Base-by-base conservation (phyloP, 2,329 filamentous ascomycete species). In the Fusarium keratoplasticum region DNA sequence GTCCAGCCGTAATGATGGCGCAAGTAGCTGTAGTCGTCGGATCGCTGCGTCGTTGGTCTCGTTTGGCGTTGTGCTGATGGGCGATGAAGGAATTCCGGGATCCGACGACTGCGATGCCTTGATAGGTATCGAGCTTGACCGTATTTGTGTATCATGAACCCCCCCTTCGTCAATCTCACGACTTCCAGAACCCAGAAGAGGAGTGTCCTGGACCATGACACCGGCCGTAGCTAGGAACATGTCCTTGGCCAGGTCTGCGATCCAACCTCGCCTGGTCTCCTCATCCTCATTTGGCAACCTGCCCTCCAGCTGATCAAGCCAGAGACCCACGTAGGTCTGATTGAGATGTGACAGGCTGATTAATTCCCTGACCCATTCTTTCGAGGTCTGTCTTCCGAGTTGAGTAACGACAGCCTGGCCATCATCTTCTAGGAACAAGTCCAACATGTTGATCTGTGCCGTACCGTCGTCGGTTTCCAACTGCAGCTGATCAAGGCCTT, bases 181-280 rank as follows among this genome's bases (percentile, higher is more conserved):
- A 18, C 42, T 69, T n/a, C 61, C 55, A 2, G 74, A 59, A 2
- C 81, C 79, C 7, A 83, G 72, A 16, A 83, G 66, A 13, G 77
- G 77, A 11, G 75, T 71, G 31, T 82, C 78, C 52, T 84, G 83
- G 11, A 83, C 76, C 76, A 82, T 73, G 27, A 83, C 77, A 18
- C 81, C 82, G 38, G 81, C 80, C 20, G 78, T 81, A 4, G 82
- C 79, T 9, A 84, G 69, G 62, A 83, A 82, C 25, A 80, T 70
- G 16, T 83, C 81, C 36, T 76, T 79, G 3, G 82, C 82, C 20
- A 83, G 31, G 42, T 82, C 81, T 8, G 76, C 67, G 10, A 83
- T 67, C 80, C 81, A 82, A 2, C 69, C 64, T 66, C 68, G 71
- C 33, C 80, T 73, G 14, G 67, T 35, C 14, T 69, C 69, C 33